phyloP scores from a whole-genome alignment of 1,284 basidiomycete species.

The Hypsizygus ulmarius region DNA sequence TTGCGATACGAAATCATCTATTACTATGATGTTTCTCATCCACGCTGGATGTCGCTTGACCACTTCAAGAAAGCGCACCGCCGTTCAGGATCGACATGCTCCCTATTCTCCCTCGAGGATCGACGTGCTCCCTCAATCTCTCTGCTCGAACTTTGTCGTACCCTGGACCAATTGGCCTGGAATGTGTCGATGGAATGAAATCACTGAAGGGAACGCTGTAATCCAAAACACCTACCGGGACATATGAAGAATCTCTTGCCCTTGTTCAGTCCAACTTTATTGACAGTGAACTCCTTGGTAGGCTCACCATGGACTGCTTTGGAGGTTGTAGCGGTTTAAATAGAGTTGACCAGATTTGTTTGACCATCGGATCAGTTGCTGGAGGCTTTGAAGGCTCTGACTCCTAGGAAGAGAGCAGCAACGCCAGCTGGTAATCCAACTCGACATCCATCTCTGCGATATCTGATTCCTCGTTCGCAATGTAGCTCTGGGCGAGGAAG shows the following conservation, averaged over 20 bases:
- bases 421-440: slow-evolving; percentile 49
- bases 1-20: no score
- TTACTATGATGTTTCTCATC: no score
- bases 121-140: slow-evolving; percentile 72
- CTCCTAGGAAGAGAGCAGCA: slow-evolving; percentile 44
- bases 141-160: slow-evolving; percentile 85
- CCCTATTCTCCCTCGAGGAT: no score
- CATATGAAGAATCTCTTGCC: slow-evolving; percentile 95
- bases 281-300: slow-evolving; percentile 82
- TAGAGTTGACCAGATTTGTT: slow-evolving; percentile 66
- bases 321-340: slow-evolving; percentile 77
- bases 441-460: slow-evolving; percentile 30
- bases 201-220: background rate
- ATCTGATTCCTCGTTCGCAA: slow-evolving; percentile 13
- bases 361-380: slow-evolving; percentile 27
- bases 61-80: slow-evolving; percentile 87
- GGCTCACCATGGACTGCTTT: slow-evolving; percentile 75
- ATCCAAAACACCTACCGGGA: slow-evolving; percentile 60
- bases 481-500: slow-evolving; percentile 6
- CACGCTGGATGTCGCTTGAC: slow-evolving; percentile 71
- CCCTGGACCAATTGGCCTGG: slow-evolving; percentile 87
- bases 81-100: slow-evolving; percentile 82
- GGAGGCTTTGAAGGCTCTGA: slow-evolving; percentile 13
- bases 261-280: slow-evolving; percentile 90
- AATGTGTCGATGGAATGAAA: slow-evolving; percentile 5